phyloP scores from a whole-genome alignment of 768 basidiomycete genomes.

The Lanmaoa pseudosensibilis region DNA sequence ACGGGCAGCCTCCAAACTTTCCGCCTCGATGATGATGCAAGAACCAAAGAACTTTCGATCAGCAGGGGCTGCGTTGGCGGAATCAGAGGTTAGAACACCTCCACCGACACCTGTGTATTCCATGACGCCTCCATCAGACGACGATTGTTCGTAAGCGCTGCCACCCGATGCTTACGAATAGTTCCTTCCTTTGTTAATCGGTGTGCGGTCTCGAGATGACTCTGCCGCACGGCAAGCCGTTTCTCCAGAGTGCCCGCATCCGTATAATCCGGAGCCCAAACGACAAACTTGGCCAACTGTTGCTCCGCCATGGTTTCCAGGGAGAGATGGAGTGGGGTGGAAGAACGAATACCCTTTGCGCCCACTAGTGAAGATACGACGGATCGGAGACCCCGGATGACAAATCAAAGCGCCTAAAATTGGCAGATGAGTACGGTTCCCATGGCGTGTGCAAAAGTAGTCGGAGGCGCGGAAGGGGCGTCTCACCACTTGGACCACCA shows the following conservation, averaged over 20 bases:
- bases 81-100: constrained; percentile 55
- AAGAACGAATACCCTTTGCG: too few species aligned
- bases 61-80: constrained; percentile 44
- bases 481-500: neutral
- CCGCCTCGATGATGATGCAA: constrained; percentile 53
- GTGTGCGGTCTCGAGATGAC: constrained; percentile 49
- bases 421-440: constrained; percentile 11
- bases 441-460: neutral
- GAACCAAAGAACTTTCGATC: constrained; percentile 62
- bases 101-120: constrained; percentile 51
- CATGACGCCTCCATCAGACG: constrained; percentile 13
- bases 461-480: too few species aligned
- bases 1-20: constrained; percentile 45
- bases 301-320: constrained; percentile 20
- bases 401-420: neutral
- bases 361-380: neutral
- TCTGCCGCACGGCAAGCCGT: constrained; percentile 51
- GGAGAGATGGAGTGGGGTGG: neutral
- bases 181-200: constrained; percentile 39
- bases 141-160: neutral
- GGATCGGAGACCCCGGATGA: constrained; percentile 1
- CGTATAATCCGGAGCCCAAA: constrained; percentile 67
- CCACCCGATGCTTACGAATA: constrained; percentile 44
- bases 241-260: constrained; percentile 53
- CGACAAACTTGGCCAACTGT: constrained; percentile 41